Evolutionary conservation across 352 stramenopile species (phyloP).

Genomic region (Peronosclerospora sorghi): DNA sequence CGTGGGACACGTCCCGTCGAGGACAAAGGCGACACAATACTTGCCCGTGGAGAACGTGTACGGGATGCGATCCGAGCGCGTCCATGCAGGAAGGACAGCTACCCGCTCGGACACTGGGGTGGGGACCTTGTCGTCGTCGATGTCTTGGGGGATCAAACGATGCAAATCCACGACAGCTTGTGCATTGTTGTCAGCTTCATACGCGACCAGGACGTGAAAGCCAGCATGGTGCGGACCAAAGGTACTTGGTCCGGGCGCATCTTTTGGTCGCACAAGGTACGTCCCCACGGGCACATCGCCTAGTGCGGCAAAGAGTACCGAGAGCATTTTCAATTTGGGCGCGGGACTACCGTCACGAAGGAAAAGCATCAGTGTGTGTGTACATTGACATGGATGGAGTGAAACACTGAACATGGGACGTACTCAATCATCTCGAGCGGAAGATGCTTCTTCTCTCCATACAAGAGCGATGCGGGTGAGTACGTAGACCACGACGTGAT

Average conservation of each 20-base stretch:
- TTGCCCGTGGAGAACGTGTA: constrained; percentile 49
- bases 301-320: constrained; percentile 18
- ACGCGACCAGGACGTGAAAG: constrained; percentile 20
- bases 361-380: not conserved
- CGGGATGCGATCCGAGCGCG: constrained; percentile 30
- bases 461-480: constrained; percentile 33
- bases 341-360: constrained; percentile 16
- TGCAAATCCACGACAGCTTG: constrained; percentile 31
- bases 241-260: constrained; percentile 5
- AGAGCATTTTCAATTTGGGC: constrained; percentile 26
- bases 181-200: no score
- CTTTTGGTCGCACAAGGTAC: constrained; percentile 22
- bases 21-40: constrained; percentile 43
- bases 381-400: not conserved
- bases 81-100: constrained; percentile 36
- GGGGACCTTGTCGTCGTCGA: constrained; percentile 19
- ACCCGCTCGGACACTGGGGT: not conserved
- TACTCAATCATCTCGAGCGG: constrained; percentile 49
- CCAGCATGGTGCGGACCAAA: constrained; percentile 9
- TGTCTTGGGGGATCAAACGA: constrained; percentile 19
- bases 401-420: constrained; percentile 4
- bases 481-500: constrained; percentile 39
- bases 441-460: constrained; percentile 20
- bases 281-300: constrained; percentile 25
- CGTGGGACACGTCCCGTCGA: constrained; percentile 28